Conservation (phyloP, 2,329 filamentous ascomycete genomes). For the Sphaerulina vaccinii region DNA sequence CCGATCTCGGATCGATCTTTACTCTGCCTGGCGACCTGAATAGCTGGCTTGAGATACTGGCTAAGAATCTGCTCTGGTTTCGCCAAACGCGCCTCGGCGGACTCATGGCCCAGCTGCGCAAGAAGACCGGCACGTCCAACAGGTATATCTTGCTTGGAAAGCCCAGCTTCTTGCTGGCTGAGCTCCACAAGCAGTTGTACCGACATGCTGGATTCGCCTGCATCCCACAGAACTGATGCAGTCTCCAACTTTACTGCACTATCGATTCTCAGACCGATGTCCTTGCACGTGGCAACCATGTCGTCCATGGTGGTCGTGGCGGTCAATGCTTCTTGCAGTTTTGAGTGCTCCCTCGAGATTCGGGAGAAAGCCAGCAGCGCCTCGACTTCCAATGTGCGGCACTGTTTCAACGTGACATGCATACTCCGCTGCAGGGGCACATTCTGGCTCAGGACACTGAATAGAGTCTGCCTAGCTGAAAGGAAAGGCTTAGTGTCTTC, state of each 20-base stretch:
- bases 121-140: slow-evolving; percentile 77
- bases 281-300: slow-evolving; percentile 67
- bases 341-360: slow-evolving; percentile 75
- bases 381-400: slow-evolving; percentile 71
- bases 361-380: slow-evolving; percentile 73
- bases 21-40: slow-evolving; percentile 73
- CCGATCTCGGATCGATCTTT: slow-evolving; percentile 72
- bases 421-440: slow-evolving; percentile 60
- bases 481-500: slow-evolving; percentile 77
- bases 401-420: slow-evolving; percentile 61
- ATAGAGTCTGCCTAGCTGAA: slow-evolving; percentile 77
- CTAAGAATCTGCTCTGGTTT: slow-evolving; percentile 88
- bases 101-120: slow-evolving; percentile 81
- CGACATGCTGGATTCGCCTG: slow-evolving; percentile 84
- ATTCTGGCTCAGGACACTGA: slow-evolving; percentile 75
- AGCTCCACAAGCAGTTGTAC: slow-evolving; percentile 84
- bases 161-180: slow-evolving; percentile 54
- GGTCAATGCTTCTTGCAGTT: slow-evolving; percentile 82
- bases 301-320: slow-evolving; percentile 80
- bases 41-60: slow-evolving; percentile 78
- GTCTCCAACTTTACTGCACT: slow-evolving; percentile 76
- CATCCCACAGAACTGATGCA: slow-evolving; percentile 89
- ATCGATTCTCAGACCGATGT: slow-evolving; percentile 72
- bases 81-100: slow-evolving; percentile 85
- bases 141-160: slow-evolving; percentile 67